phyloP scores from a whole-genome alignment of 2,329 filamentous ascomycete species.

The Calonectria hawksworthii region DNA sequence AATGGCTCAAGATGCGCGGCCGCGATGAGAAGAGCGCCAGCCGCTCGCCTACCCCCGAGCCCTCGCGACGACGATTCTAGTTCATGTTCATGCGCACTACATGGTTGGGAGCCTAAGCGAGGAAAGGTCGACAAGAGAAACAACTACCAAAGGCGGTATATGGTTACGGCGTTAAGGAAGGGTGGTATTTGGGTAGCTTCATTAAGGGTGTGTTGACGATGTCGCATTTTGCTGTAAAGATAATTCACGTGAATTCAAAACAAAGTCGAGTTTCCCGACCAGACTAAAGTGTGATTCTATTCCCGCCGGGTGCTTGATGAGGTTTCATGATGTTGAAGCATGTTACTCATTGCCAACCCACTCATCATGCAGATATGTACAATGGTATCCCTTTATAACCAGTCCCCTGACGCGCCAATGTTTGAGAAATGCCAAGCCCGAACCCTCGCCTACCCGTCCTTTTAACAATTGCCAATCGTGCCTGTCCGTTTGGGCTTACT shows the following conservation, averaged over 20 bases:
- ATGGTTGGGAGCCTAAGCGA: slow-evolving; percentile 8
- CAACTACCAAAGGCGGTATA: slow-evolving; percentile 27
- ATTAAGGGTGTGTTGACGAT: slow-evolving; percentile 34
- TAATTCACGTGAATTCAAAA: slow-evolving; percentile 37
- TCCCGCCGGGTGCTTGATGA: slow-evolving; percentile 29
- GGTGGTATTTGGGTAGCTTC: slow-evolving; percentile 34
- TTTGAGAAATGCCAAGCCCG: slow-evolving; percentile 41
- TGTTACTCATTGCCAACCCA: slow-evolving; percentile 44
- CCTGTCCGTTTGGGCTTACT: slow-evolving; percentile 22
- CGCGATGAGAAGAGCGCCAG: slow-evolving; percentile 86
- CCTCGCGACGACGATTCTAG: slow-evolving; percentile 79
- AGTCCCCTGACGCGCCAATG: slow-evolving; percentile 44
- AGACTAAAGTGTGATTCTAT: slow-evolving; percentile 25
- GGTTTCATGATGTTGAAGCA: slow-evolving; percentile 44
- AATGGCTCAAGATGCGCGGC: slow-evolving; percentile 91
- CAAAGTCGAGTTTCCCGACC: slow-evolving; percentile 23
- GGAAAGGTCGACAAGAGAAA: slow-evolving; percentile 25
- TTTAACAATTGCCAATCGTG: slow-evolving; percentile 33
- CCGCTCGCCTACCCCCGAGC: slow-evolving; percentile 89
- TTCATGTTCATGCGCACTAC: slow-evolving; percentile 12
- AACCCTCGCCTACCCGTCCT: slow-evolving; percentile 32
- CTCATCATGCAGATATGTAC: slow-evolving; percentile 41
- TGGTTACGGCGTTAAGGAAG: slow-evolving; percentile 47
- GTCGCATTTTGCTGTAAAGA: slow-evolving; percentile 31
- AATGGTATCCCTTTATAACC: slow-evolving; percentile 45